Conservation (phyloP, 345 rosid genomes). For the Arabidopsis arenosa region DNA sequence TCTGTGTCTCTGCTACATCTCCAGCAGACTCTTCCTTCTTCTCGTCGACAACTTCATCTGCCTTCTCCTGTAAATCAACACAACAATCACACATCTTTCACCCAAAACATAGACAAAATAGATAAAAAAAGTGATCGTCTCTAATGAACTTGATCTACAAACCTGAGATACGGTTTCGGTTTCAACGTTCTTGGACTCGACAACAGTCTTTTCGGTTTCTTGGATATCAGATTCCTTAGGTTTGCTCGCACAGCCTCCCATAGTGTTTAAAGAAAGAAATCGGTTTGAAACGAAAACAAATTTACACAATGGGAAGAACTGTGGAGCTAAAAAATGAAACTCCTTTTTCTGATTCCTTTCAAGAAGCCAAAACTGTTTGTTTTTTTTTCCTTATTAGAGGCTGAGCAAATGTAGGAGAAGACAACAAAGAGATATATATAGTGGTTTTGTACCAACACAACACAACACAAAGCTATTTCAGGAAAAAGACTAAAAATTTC, state of each 20-base stretch:
- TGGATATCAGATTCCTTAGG: slow-evolving; percentile 47
- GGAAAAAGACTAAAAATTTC: slow-evolving; percentile 35
- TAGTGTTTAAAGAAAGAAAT: slow-evolving; percentile 27
- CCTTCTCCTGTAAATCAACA: slow-evolving; percentile 38
- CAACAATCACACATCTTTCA: slow-evolving; percentile 15
- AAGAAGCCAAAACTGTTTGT: slow-evolving; percentile 30
- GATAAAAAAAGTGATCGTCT: background rate
- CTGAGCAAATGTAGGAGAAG: slow-evolving; percentile 40
- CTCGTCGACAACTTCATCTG: slow-evolving; percentile 41
- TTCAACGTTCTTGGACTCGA: slow-evolving; percentile 41
- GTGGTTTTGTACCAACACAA: background rate
- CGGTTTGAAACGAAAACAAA: slow-evolving; percentile 25
- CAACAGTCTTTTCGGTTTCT: slow-evolving; percentile 37
- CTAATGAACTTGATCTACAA: slow-evolving; percentile 13
- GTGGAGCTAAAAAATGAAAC: slow-evolving; percentile 45
- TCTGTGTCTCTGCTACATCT: slow-evolving; percentile 48
- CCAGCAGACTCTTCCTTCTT: slow-evolving; percentile 49
- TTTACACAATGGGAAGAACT: slow-evolving; percentile 42
- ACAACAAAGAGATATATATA: slow-evolving; percentile 36
- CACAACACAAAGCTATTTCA: slow-evolving; percentile 37
- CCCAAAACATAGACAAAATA: background rate
- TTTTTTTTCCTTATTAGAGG: slow-evolving; percentile 25
- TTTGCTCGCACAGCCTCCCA: slow-evolving; percentile 54
- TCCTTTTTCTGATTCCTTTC: slow-evolving; percentile 31
- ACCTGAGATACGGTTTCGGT: slow-evolving; percentile 38